Conservation (phyloP, 441 rosid genomes). For the Sinapis alba region DNA sequence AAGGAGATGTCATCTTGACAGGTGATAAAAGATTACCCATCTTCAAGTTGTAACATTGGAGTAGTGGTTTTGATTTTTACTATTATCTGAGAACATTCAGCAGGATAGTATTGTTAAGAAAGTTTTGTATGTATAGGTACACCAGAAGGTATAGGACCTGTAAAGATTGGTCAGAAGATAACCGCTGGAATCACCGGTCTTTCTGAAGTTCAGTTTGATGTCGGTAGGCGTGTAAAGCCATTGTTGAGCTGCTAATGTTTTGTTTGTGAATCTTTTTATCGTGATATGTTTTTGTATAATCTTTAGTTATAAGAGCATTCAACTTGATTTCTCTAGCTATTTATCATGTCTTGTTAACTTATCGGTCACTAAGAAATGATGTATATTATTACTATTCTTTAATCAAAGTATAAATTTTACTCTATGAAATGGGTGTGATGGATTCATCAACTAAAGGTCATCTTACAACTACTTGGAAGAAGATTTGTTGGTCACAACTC, state of each 20-base stretch:
- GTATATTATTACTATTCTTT: background rate
- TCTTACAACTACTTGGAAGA: background rate
- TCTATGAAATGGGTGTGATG: background rate
- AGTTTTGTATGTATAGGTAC: constrained; percentile 58
- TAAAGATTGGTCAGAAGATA: constrained; percentile 77
- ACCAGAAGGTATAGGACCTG: constrained; percentile 91
- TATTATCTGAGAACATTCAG: background rate
- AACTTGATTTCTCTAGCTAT: background rate
- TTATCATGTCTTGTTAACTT: background rate
- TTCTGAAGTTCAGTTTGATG: constrained; percentile 60
- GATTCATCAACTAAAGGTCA: background rate
- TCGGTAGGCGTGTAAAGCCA: constrained; percentile 56
- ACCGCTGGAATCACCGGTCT: constrained; percentile 89
- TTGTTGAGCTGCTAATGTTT: constrained; percentile 32
- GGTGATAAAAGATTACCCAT: constrained; percentile 42
- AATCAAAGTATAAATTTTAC: background rate
- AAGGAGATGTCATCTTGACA: constrained; percentile 89
- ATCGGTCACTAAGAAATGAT: background rate
- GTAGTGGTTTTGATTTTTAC: constrained; percentile 17
- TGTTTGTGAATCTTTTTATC: background rate
- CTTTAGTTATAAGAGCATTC: background rate
- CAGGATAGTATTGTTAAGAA: background rate
- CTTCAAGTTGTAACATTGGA: constrained; percentile 42
- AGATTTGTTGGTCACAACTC: background rate
- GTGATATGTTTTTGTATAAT: background rate